Base-by-base conservation (phyloP, 805 yeast species). In the Lipomyces orientalis region DNA sequence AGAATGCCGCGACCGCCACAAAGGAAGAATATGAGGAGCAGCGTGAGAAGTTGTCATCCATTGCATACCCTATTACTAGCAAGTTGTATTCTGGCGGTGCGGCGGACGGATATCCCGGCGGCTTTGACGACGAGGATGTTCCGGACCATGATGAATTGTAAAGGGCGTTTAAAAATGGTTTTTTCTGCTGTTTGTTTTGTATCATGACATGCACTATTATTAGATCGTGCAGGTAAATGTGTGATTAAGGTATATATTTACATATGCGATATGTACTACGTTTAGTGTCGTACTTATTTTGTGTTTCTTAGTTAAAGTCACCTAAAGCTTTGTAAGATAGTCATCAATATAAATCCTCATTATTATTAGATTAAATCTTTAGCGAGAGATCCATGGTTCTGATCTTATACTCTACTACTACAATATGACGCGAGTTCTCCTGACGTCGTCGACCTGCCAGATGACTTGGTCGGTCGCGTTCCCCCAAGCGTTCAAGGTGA, bases 21-120 rank as follows among this genome's bases (percentile, higher is more conserved):
- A 86, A 90, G 76, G 98, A 93, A 81, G 99, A 95, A 77, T 90
- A 90, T 74, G 96, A 91, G 65, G 98, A 93, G 80, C 96, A 93
- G 82, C 91, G 87, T 81, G 93, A 90, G 75, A 82, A 90, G 77
- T 86, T 94, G 79, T 86, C 89, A 71, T 86, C 90, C 75, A 82
- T 90, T 76, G 97, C 97, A 59, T 88, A 89, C 80, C 98, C 98
- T 80, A 93, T 95, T 76, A 91, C 97, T 61, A 85, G 94, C 72
- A 95, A 94, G 84, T 82, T 94, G 66, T 90, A 90, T 80, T 82
- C 79, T 33, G 86, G 79, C 54, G 80, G 77, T 49, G 83, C 77
- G 55, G 59, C 61, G 19, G 65, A 51, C 19, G 68, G 64, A 4
- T 43, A 25, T n/a, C 66, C 65, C 7, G 83, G 75, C 35, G 86